A percentile compares a stretch with the other conserved stretches of the same genome.
phyloP scores from a whole-genome alignment of 2,329 filamentous ascomycete species.

The Ophiocordyceps camponoti-saundersi region DNA sequence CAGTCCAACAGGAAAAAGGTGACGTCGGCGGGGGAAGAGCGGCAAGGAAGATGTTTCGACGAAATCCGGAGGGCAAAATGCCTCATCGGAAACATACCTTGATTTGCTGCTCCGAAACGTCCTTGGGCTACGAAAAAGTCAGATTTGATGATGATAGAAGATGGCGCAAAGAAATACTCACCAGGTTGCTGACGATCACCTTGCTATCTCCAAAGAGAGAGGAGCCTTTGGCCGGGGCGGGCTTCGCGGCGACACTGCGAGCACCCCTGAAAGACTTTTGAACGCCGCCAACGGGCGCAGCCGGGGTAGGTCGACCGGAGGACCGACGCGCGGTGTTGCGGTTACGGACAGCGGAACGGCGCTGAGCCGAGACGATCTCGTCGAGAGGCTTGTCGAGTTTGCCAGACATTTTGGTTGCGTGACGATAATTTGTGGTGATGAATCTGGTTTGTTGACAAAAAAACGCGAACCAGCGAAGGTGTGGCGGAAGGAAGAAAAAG shows the following conservation, averaged over 20 bases:
- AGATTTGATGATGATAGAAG: background rate
- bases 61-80: constrained; percentile 50
- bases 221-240: constrained; percentile 46
- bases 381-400: constrained; percentile 96
- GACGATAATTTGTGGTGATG: background rate
- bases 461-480: background rate
- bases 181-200: constrained; percentile 96
- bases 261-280: constrained; percentile 55
- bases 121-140: constrained; percentile 52
- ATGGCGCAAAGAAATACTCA: constrained; percentile 31
- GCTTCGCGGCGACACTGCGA: constrained; percentile 41
- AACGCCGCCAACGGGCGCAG: constrained; percentile 69
- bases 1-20: background rate
- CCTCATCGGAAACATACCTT: constrained; percentile 99
- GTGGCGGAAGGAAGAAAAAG: background rate
- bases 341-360: constrained; percentile 33
- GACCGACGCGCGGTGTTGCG: constrained; percentile 32
- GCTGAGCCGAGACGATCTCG: constrained; percentile 77
- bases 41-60: constrained; percentile 37
- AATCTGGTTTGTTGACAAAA: constrained; percentile 7
- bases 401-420: constrained; percentile 52
- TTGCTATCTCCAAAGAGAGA: constrained; percentile 63
- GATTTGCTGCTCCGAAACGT: constrained; percentile 93
- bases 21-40: constrained; percentile 15
- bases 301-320: constrained; percentile 33